A percentile compares a stretch with the other conserved stretches of the same genome.
Evolutionary conservation across 208 protist species (phyloP).

Genomic region (Acanthamoeba healyi): DNA sequence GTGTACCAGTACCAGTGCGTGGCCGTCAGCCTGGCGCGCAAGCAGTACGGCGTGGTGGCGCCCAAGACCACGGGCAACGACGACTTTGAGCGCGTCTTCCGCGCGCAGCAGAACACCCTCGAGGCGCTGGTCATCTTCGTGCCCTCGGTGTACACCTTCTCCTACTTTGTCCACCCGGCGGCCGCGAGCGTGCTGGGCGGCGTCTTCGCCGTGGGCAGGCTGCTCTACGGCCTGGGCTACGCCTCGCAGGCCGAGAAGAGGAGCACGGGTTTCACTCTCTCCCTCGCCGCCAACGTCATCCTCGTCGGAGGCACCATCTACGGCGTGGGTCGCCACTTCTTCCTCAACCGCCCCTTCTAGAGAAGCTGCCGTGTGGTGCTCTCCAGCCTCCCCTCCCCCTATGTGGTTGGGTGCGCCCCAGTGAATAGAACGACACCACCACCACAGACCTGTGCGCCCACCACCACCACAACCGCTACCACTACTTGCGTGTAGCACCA

Average conservation of each 20-base stretch:
- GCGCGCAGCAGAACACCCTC: slow-evolving; percentile 60
- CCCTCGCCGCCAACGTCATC: background rate
- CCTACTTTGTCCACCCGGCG: background rate
- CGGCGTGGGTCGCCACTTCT: background rate
- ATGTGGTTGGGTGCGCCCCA: too few species aligned
- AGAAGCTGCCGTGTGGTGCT: too few species aligned
- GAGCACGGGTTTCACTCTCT: background rate
- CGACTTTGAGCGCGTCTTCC: slow-evolving; percentile 52
- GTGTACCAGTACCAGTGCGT: slow-evolving; percentile 25
- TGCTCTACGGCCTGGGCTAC: slow-evolving; percentile 23
- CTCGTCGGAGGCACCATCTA: background rate
- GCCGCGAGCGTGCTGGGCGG: background rate
- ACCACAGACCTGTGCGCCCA: too few species aligned
- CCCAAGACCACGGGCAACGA: slow-evolving; percentile 44
- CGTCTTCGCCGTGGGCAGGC: slow-evolving; percentile 9
- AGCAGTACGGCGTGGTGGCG: background rate
- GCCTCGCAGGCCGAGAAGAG: background rate
- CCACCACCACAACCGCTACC: too few species aligned
- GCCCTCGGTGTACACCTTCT: slow-evolving; percentile 53
- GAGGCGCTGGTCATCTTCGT: slow-evolving; percentile 49
- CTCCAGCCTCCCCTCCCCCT: too few species aligned
- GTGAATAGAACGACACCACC: too few species aligned
- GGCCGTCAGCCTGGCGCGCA: background rate
- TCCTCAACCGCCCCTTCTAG: background rate
- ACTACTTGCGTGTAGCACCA: too few species aligned